Percentiles rank a stretch among this genome's conserved stretches.
These are phyloP conservation scores for Diospyros kaki DNA, from an alignment of 148 eudicot genomes.

Conservation along the genomic window DNA sequence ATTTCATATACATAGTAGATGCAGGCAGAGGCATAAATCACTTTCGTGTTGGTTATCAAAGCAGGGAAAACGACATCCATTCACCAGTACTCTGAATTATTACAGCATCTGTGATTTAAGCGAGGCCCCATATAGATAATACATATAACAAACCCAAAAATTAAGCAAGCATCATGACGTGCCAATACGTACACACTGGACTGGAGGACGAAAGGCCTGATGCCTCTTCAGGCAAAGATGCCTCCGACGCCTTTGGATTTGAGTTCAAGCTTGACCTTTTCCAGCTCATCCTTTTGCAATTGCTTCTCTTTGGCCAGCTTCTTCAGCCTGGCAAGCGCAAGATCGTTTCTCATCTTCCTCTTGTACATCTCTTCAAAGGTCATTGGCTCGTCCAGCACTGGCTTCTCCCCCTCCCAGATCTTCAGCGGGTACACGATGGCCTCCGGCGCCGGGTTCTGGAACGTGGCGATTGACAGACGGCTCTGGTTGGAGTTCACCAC, in stretches of 20 bases:
- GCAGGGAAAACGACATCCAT: too few relatives aligned
- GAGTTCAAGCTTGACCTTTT: constrained; percentile 22
- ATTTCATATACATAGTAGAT: too few relatives aligned
- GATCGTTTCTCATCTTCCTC: constrained; percentile 42
- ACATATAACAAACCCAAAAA: too few relatives aligned
- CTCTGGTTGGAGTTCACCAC: constrained; percentile 77
- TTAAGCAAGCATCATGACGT: too few relatives aligned
- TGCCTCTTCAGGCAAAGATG: constrained; percentile 26
- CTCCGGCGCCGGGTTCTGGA: constrained; percentile 86
- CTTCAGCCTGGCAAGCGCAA: constrained; percentile 29
- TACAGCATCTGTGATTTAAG: too few relatives aligned
- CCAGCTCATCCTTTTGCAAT: constrained; percentile 21
- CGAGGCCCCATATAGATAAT: too few relatives aligned
- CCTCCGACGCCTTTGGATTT: constrained; percentile 23
- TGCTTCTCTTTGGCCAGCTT: constrained; percentile 30
- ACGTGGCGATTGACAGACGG: constrained; percentile 82
- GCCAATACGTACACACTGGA: too few relatives aligned
- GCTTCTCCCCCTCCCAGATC: constrained; percentile 74
- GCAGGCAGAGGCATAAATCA: too few relatives aligned
- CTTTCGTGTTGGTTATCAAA: too few relatives aligned
- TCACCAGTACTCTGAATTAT: too few relatives aligned
- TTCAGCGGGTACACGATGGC: constrained; percentile 72
- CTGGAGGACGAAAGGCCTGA: too few relatives aligned
- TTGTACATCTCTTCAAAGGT: constrained; percentile 73
- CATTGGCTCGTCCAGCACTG: constrained; percentile 68